A percentile compares a stretch with the other conserved stretches of the same genome.
These are phyloP conservation scores for Tylopilus intermedius DNA, from an alignment of 768 basidiomycete species.

Conservation along the genomic window DNA sequence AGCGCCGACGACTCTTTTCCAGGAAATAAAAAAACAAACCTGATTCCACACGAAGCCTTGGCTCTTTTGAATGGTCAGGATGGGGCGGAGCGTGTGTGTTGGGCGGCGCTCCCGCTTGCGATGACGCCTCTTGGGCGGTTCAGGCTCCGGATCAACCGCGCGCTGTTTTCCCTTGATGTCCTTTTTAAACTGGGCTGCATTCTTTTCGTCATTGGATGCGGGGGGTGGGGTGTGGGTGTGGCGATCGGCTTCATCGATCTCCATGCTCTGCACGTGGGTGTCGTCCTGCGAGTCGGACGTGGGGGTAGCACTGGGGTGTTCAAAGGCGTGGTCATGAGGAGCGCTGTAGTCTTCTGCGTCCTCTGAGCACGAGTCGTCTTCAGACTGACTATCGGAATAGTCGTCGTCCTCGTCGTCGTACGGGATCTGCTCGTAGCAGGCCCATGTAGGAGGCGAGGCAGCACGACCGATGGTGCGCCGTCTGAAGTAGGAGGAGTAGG, in stretches of 20 bases:
- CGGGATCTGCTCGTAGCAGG: slow-evolving; percentile 87
- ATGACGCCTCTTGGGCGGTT: slow-evolving; percentile 44
- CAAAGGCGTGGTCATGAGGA: slow-evolving; percentile 25
- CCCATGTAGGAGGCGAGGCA: slow-evolving; percentile 82
- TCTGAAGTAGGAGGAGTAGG: slow-evolving; percentile 39
- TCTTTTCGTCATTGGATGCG: slow-evolving; percentile 30
- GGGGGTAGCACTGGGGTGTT: slow-evolving; percentile 24
- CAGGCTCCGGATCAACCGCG: slow-evolving; percentile 63
- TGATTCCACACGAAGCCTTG: slow-evolving; percentile 93
- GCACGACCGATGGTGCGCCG: slow-evolving; percentile 75
- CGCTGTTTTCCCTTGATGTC: slow-evolving; percentile 80
- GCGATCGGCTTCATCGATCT: slow-evolving; percentile 40
- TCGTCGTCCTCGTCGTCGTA: slow-evolving; percentile 57
- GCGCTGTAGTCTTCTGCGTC: slow-evolving; percentile 61
- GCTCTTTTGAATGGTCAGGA: slow-evolving; percentile 80
- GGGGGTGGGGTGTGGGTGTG: slow-evolving; percentile 3
- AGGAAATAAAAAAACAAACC: slow-evolving; percentile 39
- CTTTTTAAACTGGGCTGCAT: slow-evolving; percentile 41
- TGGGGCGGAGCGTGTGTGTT: slow-evolving; percentile 66
- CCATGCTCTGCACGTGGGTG: slow-evolving; percentile 50
- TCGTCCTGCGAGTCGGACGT: slow-evolving; percentile 34
- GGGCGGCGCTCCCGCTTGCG: slow-evolving; percentile 52
- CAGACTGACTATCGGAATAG: slow-evolving; percentile 54
- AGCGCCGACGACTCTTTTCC: neutral
- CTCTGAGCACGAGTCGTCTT: slow-evolving; percentile 61